Base-by-base conservation (phyloP, 345 rosid genomes). In the Murraya paniculata region DNA sequence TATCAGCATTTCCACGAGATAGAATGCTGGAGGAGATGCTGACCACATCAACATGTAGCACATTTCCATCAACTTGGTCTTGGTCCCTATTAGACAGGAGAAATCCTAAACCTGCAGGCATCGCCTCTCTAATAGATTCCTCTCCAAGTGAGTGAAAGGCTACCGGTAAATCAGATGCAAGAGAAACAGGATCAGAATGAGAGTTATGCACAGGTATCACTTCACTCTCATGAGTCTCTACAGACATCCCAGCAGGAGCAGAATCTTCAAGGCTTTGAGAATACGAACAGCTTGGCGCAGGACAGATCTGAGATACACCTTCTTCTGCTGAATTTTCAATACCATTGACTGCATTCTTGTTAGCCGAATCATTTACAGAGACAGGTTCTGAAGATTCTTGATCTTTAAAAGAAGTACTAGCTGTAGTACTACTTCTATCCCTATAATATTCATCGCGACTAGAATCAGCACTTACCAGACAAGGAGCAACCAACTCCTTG, bases 41-140 rank as follows among this genome's bases (percentile, higher is more conserved):
- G 64, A 91, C 86, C 36, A 86, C 85, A 74, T 87, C 92, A 78
- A 85, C 86, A 48, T 89, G 92, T 55, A 86, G 84, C 59, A 86
- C 68, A 73, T 84, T 81, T 77, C 86, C 86, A 79, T 83, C 86
- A 82, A 64, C 79, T 74, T 10, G 79, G 25, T 69, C 77, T 19
- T 61, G 83, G 74, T 86, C 96, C 79, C 90, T 80, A 84, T 80
- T 74, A 58, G 88, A 84, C 77, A 85, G 59, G 28, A 81, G 85
- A 82, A 85, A 77, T 85, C 89, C 89, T 78, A 87, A 81, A 77
- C 85, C 88, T 62, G 90, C 79, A 72, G 91, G 81, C 72, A 77
- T 71, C 35, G 39, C 66, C 78, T 84, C 89, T 79, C 66, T 75
- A 78, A 79, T 62, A 78, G 85, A 57, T 18, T 81, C 90, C 77